A percentile compares a stretch with the other conserved stretches of the same genome.
Conservation (phyloP, 768 basidiomycete species). For the Leccinum broughii region DNA sequence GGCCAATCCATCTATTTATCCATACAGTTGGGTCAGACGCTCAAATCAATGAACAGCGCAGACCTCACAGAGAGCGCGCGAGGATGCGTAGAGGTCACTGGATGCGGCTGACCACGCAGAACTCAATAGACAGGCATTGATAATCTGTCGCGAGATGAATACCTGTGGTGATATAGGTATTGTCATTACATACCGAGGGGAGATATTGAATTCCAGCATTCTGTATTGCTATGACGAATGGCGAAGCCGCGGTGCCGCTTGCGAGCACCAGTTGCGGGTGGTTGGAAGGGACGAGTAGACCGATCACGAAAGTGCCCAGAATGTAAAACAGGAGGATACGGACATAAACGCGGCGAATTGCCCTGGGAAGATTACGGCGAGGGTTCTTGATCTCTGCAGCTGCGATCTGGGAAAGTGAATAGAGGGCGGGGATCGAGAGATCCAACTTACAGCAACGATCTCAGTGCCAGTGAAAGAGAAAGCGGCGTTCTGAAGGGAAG, state of each 20-base stretch:
- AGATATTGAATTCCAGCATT: not conserved
- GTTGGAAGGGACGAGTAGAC: not conserved
- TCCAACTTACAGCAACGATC: not conserved
- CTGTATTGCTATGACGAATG: not conserved
- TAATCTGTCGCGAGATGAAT: not conserved
- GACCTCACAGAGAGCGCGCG: constrained; percentile 76
- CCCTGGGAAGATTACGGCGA: not conserved
- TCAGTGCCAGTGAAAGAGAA: not conserved
- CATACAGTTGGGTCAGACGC: constrained; percentile 2
- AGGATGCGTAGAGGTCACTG: constrained; percentile 45
- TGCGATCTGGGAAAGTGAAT: not conserved
- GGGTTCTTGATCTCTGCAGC: not conserved
- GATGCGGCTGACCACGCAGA: not conserved
- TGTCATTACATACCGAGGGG: not conserved
- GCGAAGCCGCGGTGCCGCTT: not conserved
- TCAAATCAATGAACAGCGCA: not conserved
- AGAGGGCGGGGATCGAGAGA: not conserved
- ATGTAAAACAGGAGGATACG: not conserved
- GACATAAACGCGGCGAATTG: not conserved
- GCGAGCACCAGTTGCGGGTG: not conserved
- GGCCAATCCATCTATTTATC: constrained; percentile 73
- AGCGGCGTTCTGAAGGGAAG: not conserved
- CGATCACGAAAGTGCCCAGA: not conserved
- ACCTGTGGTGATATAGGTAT: not conserved
- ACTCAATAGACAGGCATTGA: not conserved